phyloP scores from a whole-genome alignment of 208 protist species.

The Leishmania major region DNA sequence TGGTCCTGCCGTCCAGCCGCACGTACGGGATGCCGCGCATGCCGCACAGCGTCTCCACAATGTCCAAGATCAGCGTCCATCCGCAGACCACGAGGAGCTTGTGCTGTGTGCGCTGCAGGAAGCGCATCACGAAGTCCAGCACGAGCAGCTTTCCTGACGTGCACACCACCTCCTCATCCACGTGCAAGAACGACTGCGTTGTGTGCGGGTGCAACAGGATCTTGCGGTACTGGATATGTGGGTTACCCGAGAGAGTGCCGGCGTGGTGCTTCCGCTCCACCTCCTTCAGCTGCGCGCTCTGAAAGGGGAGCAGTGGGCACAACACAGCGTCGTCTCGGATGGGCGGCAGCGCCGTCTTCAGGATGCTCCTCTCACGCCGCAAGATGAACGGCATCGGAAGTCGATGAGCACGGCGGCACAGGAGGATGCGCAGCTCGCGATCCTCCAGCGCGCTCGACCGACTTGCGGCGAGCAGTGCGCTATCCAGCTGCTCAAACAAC shows the following conservation, averaged over 20 bases:
- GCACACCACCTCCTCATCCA: slow-evolving; percentile 65
- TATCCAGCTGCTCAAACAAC: slow-evolving; percentile 50
- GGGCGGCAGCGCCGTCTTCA: slow-evolving; percentile 39
- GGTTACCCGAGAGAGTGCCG: slow-evolving; percentile 40
- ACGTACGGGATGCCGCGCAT: slow-evolving; percentile 52
- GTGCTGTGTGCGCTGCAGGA: slow-evolving; percentile 54
- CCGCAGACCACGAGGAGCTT: slow-evolving; percentile 97
- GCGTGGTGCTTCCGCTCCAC: slow-evolving; percentile 22
- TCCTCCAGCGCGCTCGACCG: slow-evolving; percentile 37
- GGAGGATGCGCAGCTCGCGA: slow-evolving; percentile 38
- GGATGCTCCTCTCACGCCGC: slow-evolving; percentile 40
- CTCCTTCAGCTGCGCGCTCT: slow-evolving; percentile 33
- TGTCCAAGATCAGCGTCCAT: slow-evolving; percentile 84
- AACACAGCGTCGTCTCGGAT: slow-evolving; percentile 48
- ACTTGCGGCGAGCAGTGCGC: slow-evolving; percentile 32
- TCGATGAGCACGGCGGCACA: slow-evolving; percentile 50
- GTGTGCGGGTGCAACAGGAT: slow-evolving; percentile 91
- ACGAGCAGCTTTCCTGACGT: slow-evolving; percentile 82
- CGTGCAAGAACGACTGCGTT: slow-evolving; percentile 54
- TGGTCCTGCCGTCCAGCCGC: slow-evolving; percentile 69
- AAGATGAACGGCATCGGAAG: slow-evolving; percentile 56
- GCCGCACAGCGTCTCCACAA: slow-evolving; percentile 72
- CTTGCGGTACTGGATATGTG: slow-evolving; percentile 60
- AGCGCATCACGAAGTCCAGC: slow-evolving; percentile 86
- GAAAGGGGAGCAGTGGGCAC: slow-evolving; percentile 52